Conservation (phyloP, 495 filamentous ascomycete genomes). For the Penicillium nucicola region DNA sequence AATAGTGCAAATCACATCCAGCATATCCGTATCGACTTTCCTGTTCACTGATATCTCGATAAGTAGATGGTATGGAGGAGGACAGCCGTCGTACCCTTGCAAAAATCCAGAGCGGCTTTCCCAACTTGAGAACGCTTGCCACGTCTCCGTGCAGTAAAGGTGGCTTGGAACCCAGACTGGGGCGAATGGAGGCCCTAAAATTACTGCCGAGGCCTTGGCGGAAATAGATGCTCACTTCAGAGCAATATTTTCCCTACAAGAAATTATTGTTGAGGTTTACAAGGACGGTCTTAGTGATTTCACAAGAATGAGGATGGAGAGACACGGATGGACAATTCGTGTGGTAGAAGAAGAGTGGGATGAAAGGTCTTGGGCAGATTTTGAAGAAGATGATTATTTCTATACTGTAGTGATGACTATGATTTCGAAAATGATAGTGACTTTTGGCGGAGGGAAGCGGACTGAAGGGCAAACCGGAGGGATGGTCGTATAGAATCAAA, state of each 20-base stretch:
- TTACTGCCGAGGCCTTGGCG: constrained; percentile 3
- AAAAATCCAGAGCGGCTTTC: constrained; percentile 5
- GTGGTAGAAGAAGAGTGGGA: constrained; percentile 8
- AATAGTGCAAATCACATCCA: constrained; percentile 8
- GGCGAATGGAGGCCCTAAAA: constrained; percentile 2
- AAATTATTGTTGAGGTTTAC: constrained; percentile 6
- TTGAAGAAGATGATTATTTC: constrained; percentile 2
- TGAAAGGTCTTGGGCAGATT: not conserved
- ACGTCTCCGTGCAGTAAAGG: not conserved
- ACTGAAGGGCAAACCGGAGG: too few species aligned
- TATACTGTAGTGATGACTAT: constrained; percentile 9
- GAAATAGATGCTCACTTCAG: constrained; percentile 5
- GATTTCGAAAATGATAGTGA: constrained; percentile 11
- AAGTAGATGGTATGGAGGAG: constrained; percentile 5
- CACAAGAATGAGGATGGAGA: constrained; percentile 10
- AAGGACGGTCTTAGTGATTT: constrained; percentile 4
- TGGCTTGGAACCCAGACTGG: not conserved
- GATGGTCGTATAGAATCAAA: too few species aligned
- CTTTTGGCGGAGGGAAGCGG: constrained; percentile 9
- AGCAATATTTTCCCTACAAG: constrained; percentile 6
- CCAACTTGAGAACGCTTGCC: constrained; percentile 5
- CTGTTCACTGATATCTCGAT: not conserved
- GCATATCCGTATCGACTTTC: constrained; percentile 11
- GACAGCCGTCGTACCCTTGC: constrained; percentile 3
- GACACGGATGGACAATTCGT: constrained; percentile 8